Percentiles rank a stretch among this genome's conserved stretches.
Conservation (phyloP, 2,329 filamentous ascomycete species). For the Colletotrichum graminicola region DNA sequence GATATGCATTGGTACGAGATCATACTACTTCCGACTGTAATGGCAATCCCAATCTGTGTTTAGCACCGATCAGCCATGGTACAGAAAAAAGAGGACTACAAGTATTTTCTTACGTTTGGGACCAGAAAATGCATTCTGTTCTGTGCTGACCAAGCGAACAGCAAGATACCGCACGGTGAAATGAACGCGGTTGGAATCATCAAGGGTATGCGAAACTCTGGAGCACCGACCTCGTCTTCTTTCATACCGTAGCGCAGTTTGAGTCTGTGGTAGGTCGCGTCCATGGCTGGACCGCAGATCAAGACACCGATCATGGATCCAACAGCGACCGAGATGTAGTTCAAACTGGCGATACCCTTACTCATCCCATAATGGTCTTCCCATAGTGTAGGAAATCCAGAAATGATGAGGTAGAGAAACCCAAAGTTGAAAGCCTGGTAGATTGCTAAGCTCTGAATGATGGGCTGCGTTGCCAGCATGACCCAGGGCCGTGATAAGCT, state of each 20-base stretch:
- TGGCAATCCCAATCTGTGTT: constrained; percentile 18
- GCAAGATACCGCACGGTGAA: constrained; percentile 51
- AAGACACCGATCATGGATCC: constrained; percentile 71
- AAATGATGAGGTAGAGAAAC: constrained; percentile 72
- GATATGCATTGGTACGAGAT: constrained; percentile 32
- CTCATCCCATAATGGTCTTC: constrained; percentile 65
- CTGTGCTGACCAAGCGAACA: constrained; percentile 60
- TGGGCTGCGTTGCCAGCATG: constrained; percentile 69
- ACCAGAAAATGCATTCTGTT: constrained; percentile 63
- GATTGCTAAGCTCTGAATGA: constrained; percentile 67
- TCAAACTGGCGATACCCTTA: constrained; percentile 70
- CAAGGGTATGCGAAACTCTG: constrained; percentile 66
- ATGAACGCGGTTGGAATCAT: constrained; percentile 62
- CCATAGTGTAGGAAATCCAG: constrained; percentile 73
- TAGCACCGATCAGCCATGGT: background rate
- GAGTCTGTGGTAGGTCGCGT: constrained; percentile 52
- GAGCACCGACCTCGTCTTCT: constrained; percentile 49
- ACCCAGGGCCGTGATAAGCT: constrained; percentile 67
- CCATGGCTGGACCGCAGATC: constrained; percentile 58
- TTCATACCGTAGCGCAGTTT: constrained; percentile 43
- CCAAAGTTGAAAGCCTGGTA: constrained; percentile 72
- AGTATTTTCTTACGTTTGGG: constrained; percentile 49
- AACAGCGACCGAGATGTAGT: constrained; percentile 72
- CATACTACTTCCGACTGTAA: constrained; percentile 26
- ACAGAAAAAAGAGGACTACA: too few species aligned